Conservation (phyloP, 805 yeast genomes). For the Kodamaea neixiangensis region DNA sequence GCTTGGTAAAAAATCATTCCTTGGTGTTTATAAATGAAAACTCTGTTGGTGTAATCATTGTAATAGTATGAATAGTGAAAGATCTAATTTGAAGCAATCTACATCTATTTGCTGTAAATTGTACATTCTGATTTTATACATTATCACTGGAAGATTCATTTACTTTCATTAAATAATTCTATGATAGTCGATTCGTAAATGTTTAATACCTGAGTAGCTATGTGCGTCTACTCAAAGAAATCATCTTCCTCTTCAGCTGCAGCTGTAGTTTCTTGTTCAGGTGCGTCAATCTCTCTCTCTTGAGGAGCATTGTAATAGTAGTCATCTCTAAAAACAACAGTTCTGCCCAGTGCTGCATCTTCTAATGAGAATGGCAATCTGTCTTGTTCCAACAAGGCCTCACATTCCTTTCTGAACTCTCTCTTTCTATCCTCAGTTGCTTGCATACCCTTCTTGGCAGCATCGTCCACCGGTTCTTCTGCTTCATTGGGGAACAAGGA, state of each 20-base stretch:
- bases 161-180: no score
- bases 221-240: constrained; percentile 31
- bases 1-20: no score
- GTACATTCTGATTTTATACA: no score
- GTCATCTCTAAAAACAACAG: constrained; percentile 24
- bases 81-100: no score
- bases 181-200: no score
- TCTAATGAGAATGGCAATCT: constrained; percentile 55
- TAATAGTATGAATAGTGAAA: no score
- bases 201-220: no score
- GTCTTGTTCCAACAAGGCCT: constrained; percentile 51
- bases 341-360: constrained; percentile 45
- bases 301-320: constrained; percentile 16
- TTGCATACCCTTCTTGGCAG: constrained; percentile 42
- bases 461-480: constrained; percentile 22
- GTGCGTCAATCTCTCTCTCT: constrained; percentile 44
- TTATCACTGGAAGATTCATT: no score
- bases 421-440: constrained; percentile 46
- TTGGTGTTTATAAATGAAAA: no score
- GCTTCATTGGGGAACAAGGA: constrained; percentile 63
- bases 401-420: constrained; percentile 51
- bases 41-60: no score
- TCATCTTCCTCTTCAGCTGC: constrained; percentile 24
- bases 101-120: no score
- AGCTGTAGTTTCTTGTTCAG: constrained; percentile 27